A percentile compares a stretch with the other conserved stretches of the same genome.
phyloP scores from a whole-genome alignment of 306 rosid genomes.

The Ziziphus jujuba region DNA sequence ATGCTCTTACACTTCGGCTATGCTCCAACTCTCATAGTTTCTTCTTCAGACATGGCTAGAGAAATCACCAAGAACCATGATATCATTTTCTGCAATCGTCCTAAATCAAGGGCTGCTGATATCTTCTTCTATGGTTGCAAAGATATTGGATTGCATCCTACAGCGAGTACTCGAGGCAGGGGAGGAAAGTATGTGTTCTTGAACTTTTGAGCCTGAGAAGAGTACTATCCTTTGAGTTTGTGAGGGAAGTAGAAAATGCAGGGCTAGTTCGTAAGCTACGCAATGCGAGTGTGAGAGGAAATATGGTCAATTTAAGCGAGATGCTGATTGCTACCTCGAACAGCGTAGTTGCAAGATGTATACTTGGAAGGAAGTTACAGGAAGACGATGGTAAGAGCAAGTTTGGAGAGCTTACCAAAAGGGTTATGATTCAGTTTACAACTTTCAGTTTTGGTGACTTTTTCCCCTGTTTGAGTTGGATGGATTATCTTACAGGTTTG shows the following conservation, averaged over 20 bases:
- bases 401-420: slow-evolving; percentile 11
- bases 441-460: slow-evolving; percentile 35
- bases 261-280: not conserved
- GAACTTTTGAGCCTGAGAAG: slow-evolving; percentile 20
- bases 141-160: slow-evolving; percentile 12
- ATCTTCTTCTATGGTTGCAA: slow-evolving; percentile 24
- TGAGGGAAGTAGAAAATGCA: slow-evolving; percentile 14
- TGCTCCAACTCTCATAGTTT: slow-evolving; percentile 21
- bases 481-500: slow-evolving; percentile 31
- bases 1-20: slow-evolving; percentile 12
- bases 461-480: slow-evolving; percentile 35
- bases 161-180: slow-evolving; percentile 27
- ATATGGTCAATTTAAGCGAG: slow-evolving; percentile 19
- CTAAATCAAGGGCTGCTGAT: slow-evolving; percentile 6
- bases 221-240: not conserved
- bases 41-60: slow-evolving; percentile 23
- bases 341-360: slow-evolving; percentile 19
- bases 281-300: not conserved
- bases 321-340: slow-evolving; percentile 13
- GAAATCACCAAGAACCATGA: slow-evolving; percentile 28
- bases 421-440: not conserved
- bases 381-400: not conserved
- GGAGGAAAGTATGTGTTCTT: not conserved
- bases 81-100: slow-evolving; percentile 20
- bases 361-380: slow-evolving; percentile 25